A percentile compares a stretch with the other conserved stretches of the same genome.
phyloP scores from a whole-genome alignment of 768 basidiomycete genomes.

The Boletus tomentosulus region DNA sequence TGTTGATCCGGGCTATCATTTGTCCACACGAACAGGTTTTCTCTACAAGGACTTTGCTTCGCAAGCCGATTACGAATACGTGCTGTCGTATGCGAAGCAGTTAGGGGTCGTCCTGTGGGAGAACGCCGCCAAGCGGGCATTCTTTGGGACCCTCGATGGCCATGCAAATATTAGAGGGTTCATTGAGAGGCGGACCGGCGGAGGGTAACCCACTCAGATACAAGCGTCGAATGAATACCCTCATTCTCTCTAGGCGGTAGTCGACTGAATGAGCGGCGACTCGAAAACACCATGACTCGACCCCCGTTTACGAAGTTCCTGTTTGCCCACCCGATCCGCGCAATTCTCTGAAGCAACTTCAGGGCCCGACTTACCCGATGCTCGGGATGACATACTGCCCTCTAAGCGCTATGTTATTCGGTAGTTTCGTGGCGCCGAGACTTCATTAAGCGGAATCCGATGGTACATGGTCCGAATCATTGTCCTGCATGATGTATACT shows the following conservation, averaged over 20 bases:
- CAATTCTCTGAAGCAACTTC: background rate
- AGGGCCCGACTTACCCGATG: conserved; percentile 3
- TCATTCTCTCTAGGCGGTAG: conserved; percentile 3
- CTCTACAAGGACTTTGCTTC: conserved; percentile 87
- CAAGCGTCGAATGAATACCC: conserved; percentile 2
- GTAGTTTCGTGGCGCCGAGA: conserved; percentile 3
- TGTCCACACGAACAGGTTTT: conserved; percentile 52
- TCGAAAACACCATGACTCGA: background rate
- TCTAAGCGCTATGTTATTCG: conserved; percentile 8
- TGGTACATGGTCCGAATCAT: background rate
- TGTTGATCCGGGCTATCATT: conserved; percentile 6
- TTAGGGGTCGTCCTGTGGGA: conserved; percentile 84
- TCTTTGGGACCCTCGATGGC: conserved; percentile 78
- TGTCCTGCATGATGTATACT: background rate
- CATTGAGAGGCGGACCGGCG: conserved; percentile 65
- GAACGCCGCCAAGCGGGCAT: conserved; percentile 64
- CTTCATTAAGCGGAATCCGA: background rate
- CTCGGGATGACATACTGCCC: conserved; percentile 11
- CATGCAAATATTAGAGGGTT: conserved; percentile 76
- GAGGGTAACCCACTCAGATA: conserved; percentile 19
- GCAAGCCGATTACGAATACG: conserved; percentile 82
- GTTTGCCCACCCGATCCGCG: conserved; percentile 7
- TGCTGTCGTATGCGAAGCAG: conserved; percentile 80
- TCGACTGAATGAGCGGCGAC: conserved; percentile 2
- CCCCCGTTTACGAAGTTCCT: background rate